A percentile compares a stretch with the other conserved stretches of the same genome.
These are phyloP conservation scores for Agroathelia rolfsii DNA, from an alignment of 1,284 basidiomycete species.

Conservation along the genomic window DNA sequence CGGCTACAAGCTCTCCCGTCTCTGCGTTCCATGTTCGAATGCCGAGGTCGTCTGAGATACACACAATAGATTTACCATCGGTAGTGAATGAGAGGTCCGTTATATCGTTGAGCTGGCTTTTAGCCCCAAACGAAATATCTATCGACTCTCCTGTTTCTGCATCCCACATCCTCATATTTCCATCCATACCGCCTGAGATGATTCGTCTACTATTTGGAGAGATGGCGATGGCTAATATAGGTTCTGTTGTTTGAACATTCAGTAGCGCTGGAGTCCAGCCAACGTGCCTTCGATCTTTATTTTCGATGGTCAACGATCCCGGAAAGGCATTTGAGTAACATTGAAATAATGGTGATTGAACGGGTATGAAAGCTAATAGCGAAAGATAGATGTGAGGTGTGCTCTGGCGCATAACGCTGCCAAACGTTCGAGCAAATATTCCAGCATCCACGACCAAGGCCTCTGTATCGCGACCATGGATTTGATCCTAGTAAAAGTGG, in stretches of 20 bases:
- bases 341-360: conserved; percentile 11
- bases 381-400: conserved; percentile 30
- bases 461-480: conserved; percentile 3
- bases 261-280: conserved; percentile 6
- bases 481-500: too few species aligned
- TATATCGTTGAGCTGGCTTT: too few species aligned
- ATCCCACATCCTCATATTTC: too few species aligned
- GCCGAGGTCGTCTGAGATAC: too few species aligned
- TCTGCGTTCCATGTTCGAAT: too few species aligned
- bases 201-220: conserved; percentile 7
- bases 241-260: neutral
- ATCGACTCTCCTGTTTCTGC: too few species aligned
- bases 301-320: conserved; percentile 7
- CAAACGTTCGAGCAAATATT: conserved; percentile 22
- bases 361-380: conserved; percentile 25
- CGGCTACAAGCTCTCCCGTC: too few species aligned
- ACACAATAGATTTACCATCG: too few species aligned
- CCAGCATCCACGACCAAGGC: conserved; percentile 18
- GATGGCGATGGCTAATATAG: conserved; percentile 6
- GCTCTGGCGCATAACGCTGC: conserved; percentile 20
- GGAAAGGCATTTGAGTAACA: conserved; percentile 14
- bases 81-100: too few species aligned
- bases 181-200: too few species aligned
- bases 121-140: conserved; percentile 12
- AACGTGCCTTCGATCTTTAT: conserved; percentile 13